Conservation (phyloP, 176 grass and related monocot species). For the Lolium rigidum region DNA sequence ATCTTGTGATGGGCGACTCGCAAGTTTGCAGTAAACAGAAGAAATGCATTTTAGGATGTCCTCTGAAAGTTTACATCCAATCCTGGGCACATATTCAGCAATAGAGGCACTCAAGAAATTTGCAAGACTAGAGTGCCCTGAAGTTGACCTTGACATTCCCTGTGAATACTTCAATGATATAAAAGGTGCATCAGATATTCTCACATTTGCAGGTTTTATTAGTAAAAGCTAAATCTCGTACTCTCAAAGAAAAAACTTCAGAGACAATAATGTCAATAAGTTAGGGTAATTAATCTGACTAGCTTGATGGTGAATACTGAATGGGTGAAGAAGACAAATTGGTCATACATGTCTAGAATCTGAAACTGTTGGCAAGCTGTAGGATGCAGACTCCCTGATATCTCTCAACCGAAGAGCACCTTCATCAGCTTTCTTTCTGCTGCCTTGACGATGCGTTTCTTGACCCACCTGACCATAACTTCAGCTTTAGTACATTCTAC, state of each 20-base stretch:
- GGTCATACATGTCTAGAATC: constrained; percentile 57
- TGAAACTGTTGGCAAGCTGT: constrained; percentile 53
- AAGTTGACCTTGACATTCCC: constrained; percentile 61
- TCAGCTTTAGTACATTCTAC: background rate
- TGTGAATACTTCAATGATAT: constrained; percentile 44
- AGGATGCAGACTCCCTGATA: constrained; percentile 57
- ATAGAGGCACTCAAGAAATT: constrained; percentile 76
- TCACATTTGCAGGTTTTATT: background rate
- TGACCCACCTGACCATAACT: constrained; percentile 45
- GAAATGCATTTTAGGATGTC: constrained; percentile 87
- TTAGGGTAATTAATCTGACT: background rate
- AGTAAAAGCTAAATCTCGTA: constrained; percentile 4
- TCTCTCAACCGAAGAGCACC: constrained; percentile 49
- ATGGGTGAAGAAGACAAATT: constrained; percentile 5
- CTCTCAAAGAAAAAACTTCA: background rate
- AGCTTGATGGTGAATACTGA: background rate
- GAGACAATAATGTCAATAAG: too few species aligned
- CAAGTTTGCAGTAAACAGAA: constrained; percentile 80
- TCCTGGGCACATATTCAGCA: constrained; percentile 66
- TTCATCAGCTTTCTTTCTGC: constrained; percentile 44
- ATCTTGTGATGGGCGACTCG: constrained; percentile 44
- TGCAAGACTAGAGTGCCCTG: constrained; percentile 69
- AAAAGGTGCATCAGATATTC: constrained; percentile 33
- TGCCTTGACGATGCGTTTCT: constrained; percentile 27
- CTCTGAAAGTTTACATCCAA: constrained; percentile 87